Evolutionary conservation across 768 basidiomycete species (phyloP), one percentile per base, ranked within the genome.

Genomic region (Cubamyces sp.): DNA sequence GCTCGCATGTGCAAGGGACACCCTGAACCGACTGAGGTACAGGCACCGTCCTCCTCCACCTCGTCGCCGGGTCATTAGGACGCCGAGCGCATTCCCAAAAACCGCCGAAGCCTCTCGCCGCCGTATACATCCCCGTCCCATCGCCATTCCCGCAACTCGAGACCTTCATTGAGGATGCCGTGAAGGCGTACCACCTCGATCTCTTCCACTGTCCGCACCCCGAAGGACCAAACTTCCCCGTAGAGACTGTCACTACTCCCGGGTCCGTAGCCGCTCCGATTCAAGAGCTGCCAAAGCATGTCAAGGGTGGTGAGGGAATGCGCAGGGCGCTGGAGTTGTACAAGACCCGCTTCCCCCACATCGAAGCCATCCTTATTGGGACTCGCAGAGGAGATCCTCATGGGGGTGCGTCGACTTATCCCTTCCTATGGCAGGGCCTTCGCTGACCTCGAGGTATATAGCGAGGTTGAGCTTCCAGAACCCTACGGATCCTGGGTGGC

Each of bases 11-110:
- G 52, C 15, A 14, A 18, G 19, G 26, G 39, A 45, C 34, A 34
- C 9, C 9, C 9, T 34, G 9, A 16, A 4, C 39, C 51, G 59
- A 37, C 54, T 60, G 48, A 18, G 1, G 40, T 46, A 50, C 70
- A 98, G 95, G 95, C 71, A 98, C 96, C 5, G 94, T 97, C n/a
- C 83, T 98, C 25, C 79, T 98, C 12, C 95, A 97, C 72, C 84
- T 98, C 37, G 89, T 90, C 59, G 89, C 88, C 5, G 93, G 87
- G 0, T 87, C 84, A 6, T 75, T 96, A 21, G 85, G 84, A 21
- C 80, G 79, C 41, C 66, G 75, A 57, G 71, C 79, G 40, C 65
- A 78, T 18, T 39, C 74, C 9, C 65, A 70, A 1, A 69, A 75
- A 51, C 61, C 74, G 14, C 69, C 79, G 67, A 75, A 76, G 45